These are phyloP conservation scores for Xenosphaeropsis pyriputrescens DNA, from an alignment of 2,329 filamentous ascomycete species.

Conservation along the genomic window DNA sequence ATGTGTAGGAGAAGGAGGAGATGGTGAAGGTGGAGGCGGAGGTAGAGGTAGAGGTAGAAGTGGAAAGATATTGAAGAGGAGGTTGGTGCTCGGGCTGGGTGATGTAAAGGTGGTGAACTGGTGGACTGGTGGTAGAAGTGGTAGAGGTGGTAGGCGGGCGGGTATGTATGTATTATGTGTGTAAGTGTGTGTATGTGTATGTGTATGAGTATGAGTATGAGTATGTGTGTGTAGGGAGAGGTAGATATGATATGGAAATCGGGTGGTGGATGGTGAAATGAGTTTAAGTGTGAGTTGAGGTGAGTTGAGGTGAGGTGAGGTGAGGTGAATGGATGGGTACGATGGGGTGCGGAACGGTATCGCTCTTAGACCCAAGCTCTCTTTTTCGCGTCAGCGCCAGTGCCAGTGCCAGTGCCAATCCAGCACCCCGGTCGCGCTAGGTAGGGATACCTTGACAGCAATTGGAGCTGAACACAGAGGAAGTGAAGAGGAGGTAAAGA, in stretches of 20 bases:
- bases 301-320: constrained; percentile 1
- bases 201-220: too few relatives aligned
- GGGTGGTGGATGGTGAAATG: neutral
- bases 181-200: too few relatives aligned
- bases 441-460: neutral
- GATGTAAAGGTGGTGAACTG: too few relatives aligned
- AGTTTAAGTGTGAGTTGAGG: neutral
- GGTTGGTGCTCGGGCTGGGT: constrained; percentile 2
- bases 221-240: constrained; percentile 3
- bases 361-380: too few relatives aligned
- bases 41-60: constrained; percentile 12
- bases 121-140: too few relatives aligned
- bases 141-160: too few relatives aligned
- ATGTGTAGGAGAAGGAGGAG: too few relatives aligned
- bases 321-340: neutral
- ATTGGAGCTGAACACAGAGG: constrained; percentile 3
- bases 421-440: constrained; percentile 4
- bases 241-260: constrained; percentile 2
- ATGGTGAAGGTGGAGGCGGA: constrained; percentile 11
- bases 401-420: constrained; percentile 1
- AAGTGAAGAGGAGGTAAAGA: constrained; percentile 8
- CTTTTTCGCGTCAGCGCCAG: constrained; percentile 2
- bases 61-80: constrained; percentile 11
- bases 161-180: too few relatives aligned
- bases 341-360: too few relatives aligned